Percentiles rank a stretch among this genome's conserved stretches.
Evolutionary conservation across 148 eudicot species (phyloP).

Genomic region (Rhododendron kiyosumense): DNA sequence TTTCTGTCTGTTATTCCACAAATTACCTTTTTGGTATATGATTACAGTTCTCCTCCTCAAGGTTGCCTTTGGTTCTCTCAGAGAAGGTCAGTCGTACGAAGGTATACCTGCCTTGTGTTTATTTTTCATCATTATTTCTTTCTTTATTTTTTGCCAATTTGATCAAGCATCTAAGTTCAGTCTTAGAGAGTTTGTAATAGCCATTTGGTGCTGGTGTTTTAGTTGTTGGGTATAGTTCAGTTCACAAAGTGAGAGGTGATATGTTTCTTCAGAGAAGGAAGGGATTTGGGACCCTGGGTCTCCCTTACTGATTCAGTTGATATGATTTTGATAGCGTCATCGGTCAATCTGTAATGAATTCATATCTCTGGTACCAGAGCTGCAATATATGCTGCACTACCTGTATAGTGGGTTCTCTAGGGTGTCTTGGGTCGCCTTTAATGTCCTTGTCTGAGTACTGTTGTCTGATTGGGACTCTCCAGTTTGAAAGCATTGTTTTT

Average conservation of each 20-base stretch:
- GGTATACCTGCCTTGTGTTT: slow-evolving; percentile 34
- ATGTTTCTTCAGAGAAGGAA: neutral
- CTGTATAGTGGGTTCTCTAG: neutral
- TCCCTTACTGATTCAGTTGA: neutral
- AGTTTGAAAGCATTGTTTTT: slow-evolving; percentile 4
- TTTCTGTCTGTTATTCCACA: neutral
- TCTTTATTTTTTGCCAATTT: neutral
- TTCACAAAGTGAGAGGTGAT: neutral
- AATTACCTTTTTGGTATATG: slow-evolving; percentile 7
- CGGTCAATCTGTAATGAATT: neutral
- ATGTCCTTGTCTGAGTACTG: neutral
- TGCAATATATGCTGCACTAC: neutral
- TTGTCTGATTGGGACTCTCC: neutral
- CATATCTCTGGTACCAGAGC: neutral
- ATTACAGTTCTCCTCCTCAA: slow-evolving; percentile 70
- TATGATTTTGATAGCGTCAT: neutral
- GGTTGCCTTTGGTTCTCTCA: slow-evolving; percentile 69
- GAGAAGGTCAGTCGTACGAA: slow-evolving; percentile 80
- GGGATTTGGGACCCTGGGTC: neutral
- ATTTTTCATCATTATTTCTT: neutral
- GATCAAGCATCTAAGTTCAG: neutral
- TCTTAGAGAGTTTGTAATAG: slow-evolving; percentile 1
- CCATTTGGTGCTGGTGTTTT: neutral
- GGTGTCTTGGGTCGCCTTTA: neutral
- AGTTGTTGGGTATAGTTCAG: neutral